Evolutionary conservation across 192 early-diverging fungal genomes (phyloP), one percentile per base, ranked within the genome.

Genomic region (Funneliformis mosseae): DNA sequence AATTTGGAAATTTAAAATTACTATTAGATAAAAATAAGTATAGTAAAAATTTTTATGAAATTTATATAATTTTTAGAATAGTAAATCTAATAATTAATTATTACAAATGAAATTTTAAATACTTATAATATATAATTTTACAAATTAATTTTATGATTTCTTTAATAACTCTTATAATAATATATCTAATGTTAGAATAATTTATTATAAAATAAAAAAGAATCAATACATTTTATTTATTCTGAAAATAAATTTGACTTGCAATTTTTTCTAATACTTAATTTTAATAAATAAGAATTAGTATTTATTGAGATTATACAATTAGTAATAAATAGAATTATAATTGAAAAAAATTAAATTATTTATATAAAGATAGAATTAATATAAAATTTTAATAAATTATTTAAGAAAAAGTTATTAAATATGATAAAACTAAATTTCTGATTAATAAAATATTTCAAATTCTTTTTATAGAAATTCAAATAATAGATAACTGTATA

Each of bases 301-400:
- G 18, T 8, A 23, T 68, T 68, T 68, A 38, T 16, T 18, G 66
- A 68, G 66, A 68, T 68, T 68, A 41, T 16, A 33, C 23, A 5
- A 39, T 68, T 68, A 68, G 38, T 4, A 11, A 68, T 68, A 68
- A 68, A 18, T 3, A 68, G 9, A 38, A 25, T 18, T 39, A 11
- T 41, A 38, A 39, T 68, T 68, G 66, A 11, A 68, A 68, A 41
- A 68, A 68, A 68, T 23, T 42, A 41, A 68, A 68, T 41, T 38
- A 16, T 41, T 33, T 68, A 2, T 68, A 38, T 41, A 68, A 68
- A 5, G 38, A 68, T 42, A 16, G 38, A 12, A 41, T 68, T 16
- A 38, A 68, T 68, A 14, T 10, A 41, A 68, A 0, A 16, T 5
- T 28, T 6, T 3, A 62, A n/a, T n/a, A n/a, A n/a, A n/a, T n/a